Base-by-base conservation (phyloP, 169 alveolate genomes). In the Plasmodium malariae region DNA sequence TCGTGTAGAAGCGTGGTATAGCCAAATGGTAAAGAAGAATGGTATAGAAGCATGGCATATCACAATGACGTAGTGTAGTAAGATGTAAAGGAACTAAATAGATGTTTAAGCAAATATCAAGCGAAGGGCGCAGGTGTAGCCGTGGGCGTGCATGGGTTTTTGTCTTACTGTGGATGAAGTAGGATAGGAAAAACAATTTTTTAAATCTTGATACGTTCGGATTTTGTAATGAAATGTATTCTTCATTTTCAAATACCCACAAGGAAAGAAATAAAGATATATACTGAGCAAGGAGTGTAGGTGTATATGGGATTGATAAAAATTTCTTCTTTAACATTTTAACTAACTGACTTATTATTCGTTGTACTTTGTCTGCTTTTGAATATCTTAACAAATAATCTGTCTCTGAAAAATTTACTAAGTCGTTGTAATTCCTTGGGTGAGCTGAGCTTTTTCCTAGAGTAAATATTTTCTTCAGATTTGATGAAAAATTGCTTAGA, bases 161-260 rank as follows among this genome's bases (percentile, higher is more conserved):
- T n/a, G n/a, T 21, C 70, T 76, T 62, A 76, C 89, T 63, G 54
- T 76, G 89, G 14, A 76, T 76, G 5, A 76, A 76, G 45, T 60
- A 76, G 0, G 89, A 19, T 0, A 76, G 69, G 57, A 76, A 76
- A 34, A 76, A 76, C 5, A 76, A 21, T 51, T 76, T 76, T 36
- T 76, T 76, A 45, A 76, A 76, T 28, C 89, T 24, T 6, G 73
- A 40, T 11, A 76, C 48, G n/a, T 76, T 76, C 0, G 76, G 68
- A 28, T 76, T 76, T 7, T 62, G 45, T 14, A 76, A 9, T 4
- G 69, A 40, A 26, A 76, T 43, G 14, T 30, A 17, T 17, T 40
- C 62, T 51, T 76, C 78, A 26, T 49, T 49, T 62, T 76, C 89
- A 68, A 76, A 76, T 11, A 76, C 78, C 89, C 89, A 76, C n/a